Base-by-base conservation (phyloP, 345 rosid genomes). In the Luvunga scandens region DNA sequence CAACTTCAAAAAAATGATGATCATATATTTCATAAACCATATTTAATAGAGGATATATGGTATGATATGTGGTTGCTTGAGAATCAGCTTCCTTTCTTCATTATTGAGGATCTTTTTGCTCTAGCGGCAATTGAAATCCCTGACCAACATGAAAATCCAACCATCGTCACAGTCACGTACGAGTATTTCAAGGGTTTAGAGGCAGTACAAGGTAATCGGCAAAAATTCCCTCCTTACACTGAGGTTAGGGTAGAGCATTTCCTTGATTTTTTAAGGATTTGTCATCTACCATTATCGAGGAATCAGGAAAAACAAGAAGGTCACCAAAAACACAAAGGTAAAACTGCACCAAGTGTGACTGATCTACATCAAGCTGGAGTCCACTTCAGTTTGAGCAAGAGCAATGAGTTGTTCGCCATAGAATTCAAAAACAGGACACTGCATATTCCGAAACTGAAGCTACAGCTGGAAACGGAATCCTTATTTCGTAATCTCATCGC, bases 321-420 rank as follows among this genome's bases (percentile, higher is more conserved):
- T 65, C 25, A 39, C 27, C 24, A 22, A 1, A 0, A 13, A 33
- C 2, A 7, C n/a, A 38, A 50, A 10, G 9, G 3, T 38, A 25
- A 59, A 10, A 14, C 18, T 1, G 14, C n/a, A 1, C 76, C 66
- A 2, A 75, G 27, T 18, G 64, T 42, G 6, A 75, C 59, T 21
- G 59, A 74, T 50, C 81, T 82, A 3, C 78, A 68, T 48, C 68
- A 73, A 27, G 75, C 81, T 31, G 81, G 84, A 7, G 79, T 82
- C 27, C 28, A 4, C 30, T 73, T 81, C 57, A 45, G 61, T 65
- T 18, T 45, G 24, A 72, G 57, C 39, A n/a, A 62, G 22, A 59
- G n/a, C 12, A 48, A 21, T 39, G 72, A 81, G 56, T 64, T 81
- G 18, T 53, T 82, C 50, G 38, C 63, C 38, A 78, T 82, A 14